These are phyloP conservation scores for Zygnema cylindricum DNA, from an alignment of 139 green algal genomes.

Conservation along the genomic window DNA sequence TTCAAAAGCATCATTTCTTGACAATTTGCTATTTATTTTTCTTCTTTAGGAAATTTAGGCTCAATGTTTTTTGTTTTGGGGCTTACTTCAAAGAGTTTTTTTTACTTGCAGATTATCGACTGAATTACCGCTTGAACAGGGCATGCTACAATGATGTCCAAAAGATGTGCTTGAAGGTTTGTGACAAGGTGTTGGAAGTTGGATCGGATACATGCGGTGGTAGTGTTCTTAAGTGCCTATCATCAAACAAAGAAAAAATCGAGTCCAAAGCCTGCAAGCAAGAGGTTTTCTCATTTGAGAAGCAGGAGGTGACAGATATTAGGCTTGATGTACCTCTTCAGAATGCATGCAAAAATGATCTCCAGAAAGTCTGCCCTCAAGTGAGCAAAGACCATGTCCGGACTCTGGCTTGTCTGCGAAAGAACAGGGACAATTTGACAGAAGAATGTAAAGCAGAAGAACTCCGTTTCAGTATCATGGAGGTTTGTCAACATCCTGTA, in stretches of 20 bases:
- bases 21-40: too few relatives aligned
- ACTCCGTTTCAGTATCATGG: slow-evolving; percentile 57
- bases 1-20: too few relatives aligned
- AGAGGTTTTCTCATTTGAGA: slow-evolving; percentile 84
- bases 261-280: slow-evolving; percentile 74
- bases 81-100: too few relatives aligned
- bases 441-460: slow-evolving; percentile 77
- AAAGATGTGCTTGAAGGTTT: slow-evolving; percentile 72
- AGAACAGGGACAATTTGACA: slow-evolving; percentile 72
- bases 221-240: slow-evolving; percentile 83
- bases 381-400: slow-evolving; percentile 68
- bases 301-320: slow-evolving; percentile 82
- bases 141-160: slow-evolving; percentile 78
- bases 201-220: slow-evolving; percentile 73
- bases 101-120: slow-evolving; percentile 86
- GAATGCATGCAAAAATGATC: slow-evolving; percentile 75
- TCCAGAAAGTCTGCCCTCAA: slow-evolving; percentile 69
- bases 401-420: slow-evolving; percentile 81
- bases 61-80: too few relatives aligned
- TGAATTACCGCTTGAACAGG: slow-evolving; percentile 82
- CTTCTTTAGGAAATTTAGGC: too few relatives aligned
- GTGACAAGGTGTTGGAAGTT: slow-evolving; percentile 65
- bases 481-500: too few relatives aligned
- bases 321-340: slow-evolving; percentile 77
- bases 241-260: slow-evolving; percentile 75